Conservation (phyloP, 225 moss, liverwort and hornwort species). For the Marchantia paleacea region DNA sequence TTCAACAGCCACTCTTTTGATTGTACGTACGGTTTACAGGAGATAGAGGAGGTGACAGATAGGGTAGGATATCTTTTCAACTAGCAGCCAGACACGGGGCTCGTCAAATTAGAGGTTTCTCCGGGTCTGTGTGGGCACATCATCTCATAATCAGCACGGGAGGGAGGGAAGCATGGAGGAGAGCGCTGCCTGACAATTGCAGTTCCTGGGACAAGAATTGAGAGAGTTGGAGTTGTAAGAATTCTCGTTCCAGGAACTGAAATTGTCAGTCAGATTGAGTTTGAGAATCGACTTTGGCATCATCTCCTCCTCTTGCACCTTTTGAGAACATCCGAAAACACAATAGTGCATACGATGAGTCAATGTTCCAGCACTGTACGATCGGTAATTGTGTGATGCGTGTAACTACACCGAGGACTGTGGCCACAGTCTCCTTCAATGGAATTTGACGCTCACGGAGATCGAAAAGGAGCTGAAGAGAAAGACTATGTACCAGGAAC, state of each 20-base stretch:
- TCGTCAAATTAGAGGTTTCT: not conserved
- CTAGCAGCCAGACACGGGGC: not conserved
- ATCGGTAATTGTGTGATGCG: not conserved
- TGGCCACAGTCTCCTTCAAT: not conserved
- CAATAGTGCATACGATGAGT: not conserved
- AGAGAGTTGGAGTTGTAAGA: not conserved
- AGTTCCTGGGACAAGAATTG: not conserved
- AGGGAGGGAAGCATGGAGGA: not conserved
- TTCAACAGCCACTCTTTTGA: not conserved
- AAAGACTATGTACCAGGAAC: not conserved
- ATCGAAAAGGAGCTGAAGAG: not conserved
- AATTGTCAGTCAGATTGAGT: conserved; percentile 3
- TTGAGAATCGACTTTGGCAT: not conserved
- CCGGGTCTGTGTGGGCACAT: not conserved
- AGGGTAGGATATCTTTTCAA: not conserved
- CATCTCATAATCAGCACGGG: not conserved
- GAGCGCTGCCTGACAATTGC: not conserved
- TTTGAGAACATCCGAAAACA: not conserved
- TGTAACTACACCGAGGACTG: not conserved
- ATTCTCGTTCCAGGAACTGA: conserved; percentile 7
- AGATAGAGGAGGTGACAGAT: not conserved
- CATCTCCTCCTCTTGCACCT: not conserved
- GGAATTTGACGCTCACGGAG: not conserved
- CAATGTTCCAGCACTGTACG: not conserved
- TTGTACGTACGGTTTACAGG: not conserved